Evolutionary conservation across 1,284 basidiomycete genomes (phyloP).

Genomic region (Tylopilus sp.): DNA sequence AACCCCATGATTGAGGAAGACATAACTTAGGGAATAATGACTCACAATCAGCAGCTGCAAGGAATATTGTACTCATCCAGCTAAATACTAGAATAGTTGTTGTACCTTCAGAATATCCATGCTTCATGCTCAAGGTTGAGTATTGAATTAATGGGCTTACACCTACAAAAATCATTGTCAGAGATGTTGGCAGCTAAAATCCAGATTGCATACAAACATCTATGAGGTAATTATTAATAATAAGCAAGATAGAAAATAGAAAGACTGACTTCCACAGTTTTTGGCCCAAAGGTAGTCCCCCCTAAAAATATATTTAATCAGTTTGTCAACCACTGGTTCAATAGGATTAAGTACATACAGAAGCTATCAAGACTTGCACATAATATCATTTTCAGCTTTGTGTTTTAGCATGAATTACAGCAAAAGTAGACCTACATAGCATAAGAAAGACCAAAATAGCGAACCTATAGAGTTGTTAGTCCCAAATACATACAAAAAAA

Average conservation of each 20-base stretch:
- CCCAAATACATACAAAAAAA: neutral
- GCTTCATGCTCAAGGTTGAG: no score
- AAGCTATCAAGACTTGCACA: neutral
- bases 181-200: no score
- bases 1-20: no score
- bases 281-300: conserved; percentile 3
- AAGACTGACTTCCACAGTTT: neutral
- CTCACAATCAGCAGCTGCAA: neutral
- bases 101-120: no score
- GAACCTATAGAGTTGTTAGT: neutral
- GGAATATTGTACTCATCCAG: no score
- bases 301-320: neutral
- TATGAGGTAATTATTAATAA: neutral
- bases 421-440: neutral
- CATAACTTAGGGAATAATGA: no score
- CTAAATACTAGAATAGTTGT: no score
- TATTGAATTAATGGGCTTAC: no score
- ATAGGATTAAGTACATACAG: conserved; percentile 7
- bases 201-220: neutral
- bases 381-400: neutral
- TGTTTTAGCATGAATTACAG: neutral
- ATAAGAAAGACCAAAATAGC: neutral
- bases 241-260: neutral
- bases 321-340: neutral
- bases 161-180: no score